These are phyloP conservation scores for Wickerhamomyces bisporus DNA, from an alignment of 805 yeast species.

Conservation along the genomic window DNA sequence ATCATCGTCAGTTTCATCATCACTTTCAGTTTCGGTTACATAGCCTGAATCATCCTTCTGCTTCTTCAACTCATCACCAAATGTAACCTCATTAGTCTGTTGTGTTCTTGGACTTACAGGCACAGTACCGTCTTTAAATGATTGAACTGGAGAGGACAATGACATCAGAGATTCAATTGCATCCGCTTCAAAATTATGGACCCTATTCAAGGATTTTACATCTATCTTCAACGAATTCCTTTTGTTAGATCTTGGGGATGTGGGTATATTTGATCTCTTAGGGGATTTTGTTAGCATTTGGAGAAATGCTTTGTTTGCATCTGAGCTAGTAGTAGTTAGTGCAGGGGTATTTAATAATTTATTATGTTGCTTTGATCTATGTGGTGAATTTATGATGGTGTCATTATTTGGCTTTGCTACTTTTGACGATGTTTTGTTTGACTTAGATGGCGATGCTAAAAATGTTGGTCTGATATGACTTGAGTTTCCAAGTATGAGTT, in stretches of 20 bases:
- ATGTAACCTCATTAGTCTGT: not conserved
- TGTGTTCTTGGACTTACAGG: constrained; percentile 1
- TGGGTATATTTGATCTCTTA: not conserved
- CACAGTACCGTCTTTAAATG: constrained; percentile 1
- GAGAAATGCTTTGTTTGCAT: not conserved
- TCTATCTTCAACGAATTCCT: too few relatives aligned
- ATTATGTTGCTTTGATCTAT: constrained; percentile 2
- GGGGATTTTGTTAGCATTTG: constrained; percentile 8
- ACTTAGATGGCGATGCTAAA: too few relatives aligned
- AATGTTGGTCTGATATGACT: too few relatives aligned
- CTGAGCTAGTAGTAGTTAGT: not conserved
- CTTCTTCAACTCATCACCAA: too few relatives aligned
- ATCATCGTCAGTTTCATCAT: too few relatives aligned
- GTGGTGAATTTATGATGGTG: constrained; percentile 1
- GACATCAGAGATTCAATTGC: constrained; percentile 39
- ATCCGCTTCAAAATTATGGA: constrained; percentile 33
- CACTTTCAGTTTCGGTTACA: too few relatives aligned
- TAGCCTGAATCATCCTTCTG: too few relatives aligned
- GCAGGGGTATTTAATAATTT: constrained; percentile 3
- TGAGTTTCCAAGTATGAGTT: not conserved
- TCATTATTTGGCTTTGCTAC: constrained; percentile 3
- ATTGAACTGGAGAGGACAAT: constrained; percentile 29
- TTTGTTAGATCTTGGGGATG: too few relatives aligned
- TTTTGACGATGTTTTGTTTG: constrained; percentile 4
- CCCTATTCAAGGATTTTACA: too few relatives aligned